Base-by-base conservation (phyloP, 371 early-diverging fungal species). In the Synchytrium microbalum region DNA sequence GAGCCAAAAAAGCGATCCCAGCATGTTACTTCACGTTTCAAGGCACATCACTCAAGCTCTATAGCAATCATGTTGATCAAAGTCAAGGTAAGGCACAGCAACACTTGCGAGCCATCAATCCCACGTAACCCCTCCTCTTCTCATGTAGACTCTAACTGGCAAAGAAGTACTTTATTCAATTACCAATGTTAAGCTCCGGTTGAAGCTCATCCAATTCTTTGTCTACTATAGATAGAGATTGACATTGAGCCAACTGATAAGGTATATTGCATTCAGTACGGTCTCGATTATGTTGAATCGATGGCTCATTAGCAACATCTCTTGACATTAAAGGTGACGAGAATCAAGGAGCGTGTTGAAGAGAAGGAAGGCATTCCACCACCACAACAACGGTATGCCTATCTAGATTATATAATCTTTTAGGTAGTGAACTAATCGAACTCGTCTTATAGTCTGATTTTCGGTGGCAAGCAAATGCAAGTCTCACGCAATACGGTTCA, bases 361-460 rank as follows among this genome's bases (percentile, higher is more conserved):
- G 94, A 93, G 74, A 94, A 95, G 79, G 96, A 95, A 74, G 96
- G 96, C 59, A 98, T 96, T 64, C 96, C 96, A 10, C 96, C 96
- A 24, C 85, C 86, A 27, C 96, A 97, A 71, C 96, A 97, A 71
- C 84, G 98, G 75, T 79, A 69, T 19, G 19, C 46, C 46, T 19
- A 38, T 38, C n/a, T n/a, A n/a, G n/a, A n/a, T n/a, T n/a, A n/a
- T n/a, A n/a, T n/a, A n/a, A n/a, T n/a, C n/a, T n/a, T n/a, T n/a
- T n/a, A n/a, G n/a, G n/a, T n/a, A n/a, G n/a, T n/a, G n/a, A n/a
- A n/a, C n/a, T n/a, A n/a, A n/a, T n/a, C n/a, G n/a, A n/a, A n/a
- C n/a, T 38, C 19, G 19, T 55, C 2, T 46, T 14, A 14, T 61
- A 77, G 79, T 38, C 76, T 97, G 60, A 96, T 96, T 75, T 94